Evolutionary conservation across 768 basidiomycete species (phyloP).

Genomic region (Thelephora aurantiotincta): DNA sequence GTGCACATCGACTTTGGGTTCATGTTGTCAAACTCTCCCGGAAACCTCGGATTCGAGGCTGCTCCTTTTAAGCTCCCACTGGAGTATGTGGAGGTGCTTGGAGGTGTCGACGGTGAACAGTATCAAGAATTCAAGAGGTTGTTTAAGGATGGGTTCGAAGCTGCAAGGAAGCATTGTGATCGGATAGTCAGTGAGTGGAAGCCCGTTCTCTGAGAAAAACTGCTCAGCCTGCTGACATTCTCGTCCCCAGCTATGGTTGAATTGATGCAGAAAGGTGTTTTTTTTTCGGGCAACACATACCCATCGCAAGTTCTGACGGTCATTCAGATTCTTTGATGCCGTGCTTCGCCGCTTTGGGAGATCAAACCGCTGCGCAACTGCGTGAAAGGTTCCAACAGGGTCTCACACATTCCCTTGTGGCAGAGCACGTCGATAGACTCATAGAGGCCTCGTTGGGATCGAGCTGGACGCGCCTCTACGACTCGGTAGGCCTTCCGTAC

Average conservation of each 20-base stretch:
- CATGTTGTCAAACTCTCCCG: constrained; percentile 93
- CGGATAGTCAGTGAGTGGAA: constrained; percentile 43
- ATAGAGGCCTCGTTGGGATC: constrained; percentile 86
- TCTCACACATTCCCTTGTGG: constrained; percentile 71
- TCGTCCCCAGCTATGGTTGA: constrained; percentile 59
- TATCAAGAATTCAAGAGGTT: constrained; percentile 76
- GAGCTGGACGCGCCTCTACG: constrained; percentile 91
- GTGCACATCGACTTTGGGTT: constrained; percentile 99
- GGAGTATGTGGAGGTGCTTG: constrained; percentile 93
- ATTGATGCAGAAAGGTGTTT: constrained; percentile 88
- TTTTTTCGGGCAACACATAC: neutral
- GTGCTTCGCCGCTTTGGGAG: constrained; percentile 83
- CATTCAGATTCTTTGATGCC: constrained; percentile 70
- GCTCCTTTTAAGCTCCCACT: constrained; percentile 94
- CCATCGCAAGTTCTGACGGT: neutral
- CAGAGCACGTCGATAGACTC: constrained; percentile 79
- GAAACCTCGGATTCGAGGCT: constrained; percentile 97
- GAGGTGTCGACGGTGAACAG: constrained; percentile 62
- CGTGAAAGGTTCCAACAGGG: constrained; percentile 91
- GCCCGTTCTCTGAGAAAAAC: constrained; percentile 7
- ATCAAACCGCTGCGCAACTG: constrained; percentile 77
- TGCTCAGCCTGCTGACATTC: neutral
- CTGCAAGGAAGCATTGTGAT: constrained; percentile 90
- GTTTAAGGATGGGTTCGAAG: constrained; percentile 90
- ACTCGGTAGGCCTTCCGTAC: constrained; percentile 48